phyloP scores from a whole-genome alignment of 352 stramenopile species.

The Pythium aristosporum region DNA sequence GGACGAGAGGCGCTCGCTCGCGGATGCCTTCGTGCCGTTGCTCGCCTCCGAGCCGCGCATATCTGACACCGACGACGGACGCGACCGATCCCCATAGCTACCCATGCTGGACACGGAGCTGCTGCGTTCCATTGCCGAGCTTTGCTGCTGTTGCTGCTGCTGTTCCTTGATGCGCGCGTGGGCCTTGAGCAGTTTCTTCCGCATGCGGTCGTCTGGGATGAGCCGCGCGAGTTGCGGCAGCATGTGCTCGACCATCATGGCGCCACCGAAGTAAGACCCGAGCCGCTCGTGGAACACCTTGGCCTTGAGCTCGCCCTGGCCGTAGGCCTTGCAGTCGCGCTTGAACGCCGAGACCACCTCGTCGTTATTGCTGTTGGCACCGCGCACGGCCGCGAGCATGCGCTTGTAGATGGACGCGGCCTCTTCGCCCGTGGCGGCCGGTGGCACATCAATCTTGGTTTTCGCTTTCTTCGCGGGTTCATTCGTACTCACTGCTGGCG shows the following conservation, averaged over 20 bases:
- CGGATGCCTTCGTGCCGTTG: constrained; percentile 1
- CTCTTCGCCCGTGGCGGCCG: constrained; percentile 63
- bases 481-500: not conserved
- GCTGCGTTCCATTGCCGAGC: constrained; percentile 5
- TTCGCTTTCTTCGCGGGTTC: constrained; percentile 3
- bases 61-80: constrained; percentile 38
- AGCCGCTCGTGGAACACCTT: constrained; percentile 63
- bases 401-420: constrained; percentile 77
- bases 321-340: constrained; percentile 75
- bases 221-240: constrained; percentile 72
- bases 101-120: constrained; percentile 23
- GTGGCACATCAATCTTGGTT: constrained; percentile 44
- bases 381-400: constrained; percentile 74
- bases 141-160: not conserved
- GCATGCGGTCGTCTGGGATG: constrained; percentile 76
- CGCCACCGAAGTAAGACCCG: constrained; percentile 60
- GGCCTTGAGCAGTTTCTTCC: constrained; percentile 66
- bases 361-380: constrained; percentile 70
- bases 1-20: constrained; percentile 17
- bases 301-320: constrained; percentile 59
- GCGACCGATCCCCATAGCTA: constrained; percentile 19
- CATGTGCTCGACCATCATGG: constrained; percentile 80
- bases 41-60: constrained; percentile 15
- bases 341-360: constrained; percentile 76
- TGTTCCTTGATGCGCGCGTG: constrained; percentile 38